Percentiles rank a stretch among this genome's conserved stretches.
Conservation (phyloP, 1,139 yeast species). For the Tardiomyces depauwii region DNA sequence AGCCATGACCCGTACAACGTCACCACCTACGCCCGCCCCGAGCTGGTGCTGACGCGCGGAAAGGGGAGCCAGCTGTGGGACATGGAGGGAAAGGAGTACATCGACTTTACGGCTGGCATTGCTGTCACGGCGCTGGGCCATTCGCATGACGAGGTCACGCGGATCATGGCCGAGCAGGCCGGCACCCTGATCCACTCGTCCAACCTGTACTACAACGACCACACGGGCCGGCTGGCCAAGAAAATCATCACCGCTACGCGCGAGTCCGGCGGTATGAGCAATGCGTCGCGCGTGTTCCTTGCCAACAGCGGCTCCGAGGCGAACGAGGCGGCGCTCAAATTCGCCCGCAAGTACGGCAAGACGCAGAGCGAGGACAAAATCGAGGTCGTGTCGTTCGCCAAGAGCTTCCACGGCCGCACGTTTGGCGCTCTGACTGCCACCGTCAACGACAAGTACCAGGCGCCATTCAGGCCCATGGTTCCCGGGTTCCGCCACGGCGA, state of each 20-base stretch:
- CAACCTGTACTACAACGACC: constrained; percentile 73
- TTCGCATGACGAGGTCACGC: constrained; percentile 58
- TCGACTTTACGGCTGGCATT: constrained; percentile 91
- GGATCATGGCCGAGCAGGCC: constrained; percentile 63
- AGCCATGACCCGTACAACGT: constrained; percentile 50
- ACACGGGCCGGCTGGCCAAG: constrained; percentile 71
- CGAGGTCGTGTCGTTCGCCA: constrained; percentile 74
- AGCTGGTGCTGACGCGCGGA: constrained; percentile 47
- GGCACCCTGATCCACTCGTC: constrained; percentile 69
- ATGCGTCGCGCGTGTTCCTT: constrained; percentile 75
- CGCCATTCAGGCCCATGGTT: constrained; percentile 78
- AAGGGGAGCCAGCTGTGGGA: constrained; percentile 69
- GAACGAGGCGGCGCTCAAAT: constrained; percentile 93
- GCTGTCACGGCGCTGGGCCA: constrained; percentile 97
- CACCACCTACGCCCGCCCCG: constrained; percentile 75
- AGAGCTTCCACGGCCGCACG: constrained; percentile 91
- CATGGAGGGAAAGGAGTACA: constrained; percentile 60
- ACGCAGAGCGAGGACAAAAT: constrained; percentile 38
- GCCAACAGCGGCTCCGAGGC: constrained; percentile 96
- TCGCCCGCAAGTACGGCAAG: constrained; percentile 78
- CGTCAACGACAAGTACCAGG: constrained; percentile 83
- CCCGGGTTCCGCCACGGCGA: constrained; percentile 69
- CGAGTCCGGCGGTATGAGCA: constrained; percentile 62
- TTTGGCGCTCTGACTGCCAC: constrained; percentile 91
- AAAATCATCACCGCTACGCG: constrained; percentile 60